These are phyloP conservation scores for Pholiota molesta DNA, from an alignment of 768 basidiomycete genomes.

Conservation along the genomic window DNA sequence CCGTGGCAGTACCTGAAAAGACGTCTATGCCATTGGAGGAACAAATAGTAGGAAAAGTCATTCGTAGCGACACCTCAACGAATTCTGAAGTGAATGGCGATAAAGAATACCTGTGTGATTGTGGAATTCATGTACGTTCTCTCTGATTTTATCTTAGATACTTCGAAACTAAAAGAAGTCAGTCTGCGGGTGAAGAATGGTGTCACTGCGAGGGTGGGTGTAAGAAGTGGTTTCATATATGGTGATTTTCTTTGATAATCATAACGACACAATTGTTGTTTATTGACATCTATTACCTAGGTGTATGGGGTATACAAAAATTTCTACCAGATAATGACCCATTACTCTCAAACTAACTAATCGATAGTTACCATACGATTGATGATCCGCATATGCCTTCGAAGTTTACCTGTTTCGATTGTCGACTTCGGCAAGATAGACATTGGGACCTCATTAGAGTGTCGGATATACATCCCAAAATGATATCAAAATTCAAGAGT, in stretches of 20 bases:
- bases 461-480: slow-evolving; percentile 51
- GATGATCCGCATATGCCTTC: slow-evolving; percentile 60
- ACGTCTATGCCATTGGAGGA: background rate
- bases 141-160: background rate
- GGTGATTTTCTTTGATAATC: slow-evolving; percentile 34
- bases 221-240: slow-evolving; percentile 73
- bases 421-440: slow-evolving; percentile 65
- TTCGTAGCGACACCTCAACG: background rate
- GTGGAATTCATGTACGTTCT: slow-evolving; percentile 57
- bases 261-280: background rate
- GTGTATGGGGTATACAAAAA: slow-evolving; percentile 59
- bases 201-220: slow-evolving; percentile 77
- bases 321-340: background rate
- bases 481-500: slow-evolving; percentile 68
- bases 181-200: slow-evolving; percentile 50
- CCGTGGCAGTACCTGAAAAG: slow-evolving; percentile 3
- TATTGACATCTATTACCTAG: slow-evolving; percentile 28
- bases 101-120: slow-evolving; percentile 65
- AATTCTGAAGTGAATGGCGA: slow-evolving; percentile 24
- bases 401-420: slow-evolving; percentile 75
- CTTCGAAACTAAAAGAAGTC: background rate
- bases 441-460: slow-evolving; percentile 73
- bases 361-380: slow-evolving; percentile 60
- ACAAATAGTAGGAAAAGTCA: background rate
- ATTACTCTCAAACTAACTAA: background rate